A percentile compares a stretch with the other conserved stretches of the same genome.
These are phyloP conservation scores for Pichia scutulata DNA, from an alignment of 805 yeast species.

Conservation along the genomic window DNA sequence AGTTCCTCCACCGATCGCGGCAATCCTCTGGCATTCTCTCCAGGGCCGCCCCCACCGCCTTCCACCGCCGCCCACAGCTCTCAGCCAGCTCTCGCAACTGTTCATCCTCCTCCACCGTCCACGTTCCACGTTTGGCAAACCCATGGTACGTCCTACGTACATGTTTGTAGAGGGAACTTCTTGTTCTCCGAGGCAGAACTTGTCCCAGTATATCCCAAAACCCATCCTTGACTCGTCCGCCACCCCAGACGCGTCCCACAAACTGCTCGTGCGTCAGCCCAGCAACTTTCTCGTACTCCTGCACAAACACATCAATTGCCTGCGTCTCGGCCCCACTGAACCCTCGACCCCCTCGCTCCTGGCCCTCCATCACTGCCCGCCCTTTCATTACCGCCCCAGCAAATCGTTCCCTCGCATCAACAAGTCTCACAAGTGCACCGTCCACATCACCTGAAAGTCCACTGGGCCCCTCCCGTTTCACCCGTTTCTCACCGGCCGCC, in stretches of 20 bases:
- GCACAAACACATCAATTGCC: conserved; percentile 67
- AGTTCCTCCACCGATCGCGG: conserved; percentile 93
- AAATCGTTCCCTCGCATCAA: conserved; percentile 24
- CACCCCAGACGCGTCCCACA: conserved; percentile 82
- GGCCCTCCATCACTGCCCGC: conserved; percentile 12
- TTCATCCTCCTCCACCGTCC: conserved; percentile 80
- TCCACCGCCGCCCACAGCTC: conserved; percentile 81
- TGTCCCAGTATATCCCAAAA: conserved; percentile 82
- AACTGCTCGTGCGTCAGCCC: conserved; percentile 58
- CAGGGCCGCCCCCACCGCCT: conserved; percentile 66
- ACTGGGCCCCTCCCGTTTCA: too few relatives aligned
- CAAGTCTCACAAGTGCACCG: background rate
- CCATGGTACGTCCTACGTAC: conserved; percentile 85
- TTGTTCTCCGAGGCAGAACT: conserved; percentile 75
- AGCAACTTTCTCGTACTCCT: conserved; percentile 58
- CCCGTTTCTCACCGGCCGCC: background rate
- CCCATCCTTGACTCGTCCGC: conserved; percentile 75
- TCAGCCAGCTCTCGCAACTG: conserved; percentile 54
- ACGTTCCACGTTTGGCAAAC: conserved; percentile 80
- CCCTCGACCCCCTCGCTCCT: conserved; percentile 5
- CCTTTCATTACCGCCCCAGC: conserved; percentile 41
- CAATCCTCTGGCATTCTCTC: conserved; percentile 98
- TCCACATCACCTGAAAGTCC: background rate
- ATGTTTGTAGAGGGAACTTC: conserved; percentile 89
- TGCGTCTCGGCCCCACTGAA: conserved; percentile 60